Evolutionary conservation across 78 protist genomes (phyloP).

Genomic region (Dictyostelium citrinum): DNA sequence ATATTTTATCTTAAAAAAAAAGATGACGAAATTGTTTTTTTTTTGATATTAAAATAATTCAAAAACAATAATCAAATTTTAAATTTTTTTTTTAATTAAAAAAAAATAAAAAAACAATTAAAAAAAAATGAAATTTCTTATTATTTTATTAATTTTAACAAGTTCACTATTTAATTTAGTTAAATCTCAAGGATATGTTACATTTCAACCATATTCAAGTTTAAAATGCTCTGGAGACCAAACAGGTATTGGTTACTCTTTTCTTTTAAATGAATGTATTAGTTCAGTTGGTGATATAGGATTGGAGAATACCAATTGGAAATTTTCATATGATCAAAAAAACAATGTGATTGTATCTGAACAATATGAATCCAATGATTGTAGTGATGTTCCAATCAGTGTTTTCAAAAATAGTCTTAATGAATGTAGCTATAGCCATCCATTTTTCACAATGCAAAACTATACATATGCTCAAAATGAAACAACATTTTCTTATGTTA

Average conservation of each 20-base stretch:
- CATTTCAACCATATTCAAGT: not conserved
- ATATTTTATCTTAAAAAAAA: too few relatives aligned
- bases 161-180: not conserved
- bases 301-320: not conserved
- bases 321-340: not conserved
- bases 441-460: not conserved
- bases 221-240: not conserved
- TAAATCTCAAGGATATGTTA: not conserved
- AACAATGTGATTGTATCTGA: not conserved
- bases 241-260: not conserved
- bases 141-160: not conserved
- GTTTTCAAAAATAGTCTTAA: not conserved
- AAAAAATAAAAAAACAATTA: too few relatives aligned
- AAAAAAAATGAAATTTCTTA: not conserved
- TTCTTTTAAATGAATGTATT: not conserved
- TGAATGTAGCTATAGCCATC: not conserved
- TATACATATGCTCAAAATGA: not conserved
- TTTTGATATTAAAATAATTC: not conserved
- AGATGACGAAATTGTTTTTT: too few relatives aligned
- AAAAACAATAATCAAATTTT: too few relatives aligned
- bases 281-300: not conserved
- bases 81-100: too few relatives aligned
- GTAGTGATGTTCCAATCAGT: not conserved
- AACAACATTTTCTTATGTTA: not conserved
- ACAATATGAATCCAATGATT: not conserved